Conservation (phyloP, 1,284 basidiomycete species). For the Ustilago esculenta region DNA sequence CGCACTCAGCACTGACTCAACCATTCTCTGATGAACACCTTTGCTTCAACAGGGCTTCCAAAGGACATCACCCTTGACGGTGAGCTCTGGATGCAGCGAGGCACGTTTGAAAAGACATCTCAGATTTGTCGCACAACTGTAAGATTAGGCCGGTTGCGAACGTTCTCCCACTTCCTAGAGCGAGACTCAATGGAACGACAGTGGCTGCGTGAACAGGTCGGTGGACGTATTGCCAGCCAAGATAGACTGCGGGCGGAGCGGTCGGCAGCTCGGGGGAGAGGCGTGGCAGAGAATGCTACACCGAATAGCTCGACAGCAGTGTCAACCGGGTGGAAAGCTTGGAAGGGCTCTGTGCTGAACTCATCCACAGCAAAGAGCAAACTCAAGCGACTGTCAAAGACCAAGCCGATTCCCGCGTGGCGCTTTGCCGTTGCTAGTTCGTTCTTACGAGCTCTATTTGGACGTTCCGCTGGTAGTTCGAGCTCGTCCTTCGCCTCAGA, state of each 20-base stretch:
- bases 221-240: conserved; percentile 68
- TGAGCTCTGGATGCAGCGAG: conserved; percentile 68
- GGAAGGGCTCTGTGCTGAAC: conserved; percentile 6
- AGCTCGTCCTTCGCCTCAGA: neutral
- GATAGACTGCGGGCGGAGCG: conserved; percentile 23
- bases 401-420: neutral
- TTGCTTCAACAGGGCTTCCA: conserved; percentile 70
- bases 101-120: conserved; percentile 51
- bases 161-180: conserved; percentile 31
- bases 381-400: neutral
- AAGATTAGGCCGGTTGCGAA: conserved; percentile 40
- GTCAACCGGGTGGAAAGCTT: conserved; percentile 13
- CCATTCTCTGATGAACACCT: no score
- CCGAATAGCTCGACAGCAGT: neutral
- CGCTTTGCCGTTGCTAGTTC: conserved; percentile 3
- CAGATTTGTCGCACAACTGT: conserved; percentile 48
- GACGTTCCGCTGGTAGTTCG: neutral
- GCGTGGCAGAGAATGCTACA: neutral
- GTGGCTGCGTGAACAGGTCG: conserved; percentile 39
- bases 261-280: neutral
- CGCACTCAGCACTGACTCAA: conserved; percentile 10
- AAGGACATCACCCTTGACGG: conserved; percentile 74
- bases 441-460: conserved; percentile 25
- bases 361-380: neutral
- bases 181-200: conserved; percentile 43